These are phyloP conservation scores for Funneliformis mosseae DNA, from an alignment of 192 early-diverging fungal genomes.

Conservation along the genomic window DNA sequence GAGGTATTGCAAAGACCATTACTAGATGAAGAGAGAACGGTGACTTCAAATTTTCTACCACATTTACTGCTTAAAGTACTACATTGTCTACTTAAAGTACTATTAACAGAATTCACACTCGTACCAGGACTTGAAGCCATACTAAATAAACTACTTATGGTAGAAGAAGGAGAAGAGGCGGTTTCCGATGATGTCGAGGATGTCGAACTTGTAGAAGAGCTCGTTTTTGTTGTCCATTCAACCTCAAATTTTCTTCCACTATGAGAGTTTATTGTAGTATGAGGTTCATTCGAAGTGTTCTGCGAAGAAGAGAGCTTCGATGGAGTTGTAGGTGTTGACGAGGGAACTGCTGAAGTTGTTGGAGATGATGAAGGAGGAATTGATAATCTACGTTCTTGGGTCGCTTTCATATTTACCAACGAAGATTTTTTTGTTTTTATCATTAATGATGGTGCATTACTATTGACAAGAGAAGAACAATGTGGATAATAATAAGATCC, in stretches of 20 bases:
- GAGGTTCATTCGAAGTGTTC: not conserved
- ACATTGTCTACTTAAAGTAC: not conserved
- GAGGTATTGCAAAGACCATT: not conserved
- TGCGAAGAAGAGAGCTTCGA: not conserved
- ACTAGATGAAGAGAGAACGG: not conserved
- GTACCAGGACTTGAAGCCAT: not conserved
- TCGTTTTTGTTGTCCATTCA: not conserved
- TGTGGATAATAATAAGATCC: not conserved
- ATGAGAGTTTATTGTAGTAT: slow-evolving; percentile 25
- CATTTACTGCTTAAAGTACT: slow-evolving; percentile 3
- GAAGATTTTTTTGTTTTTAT: not conserved
- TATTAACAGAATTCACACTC: not conserved
- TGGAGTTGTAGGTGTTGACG: not conserved
- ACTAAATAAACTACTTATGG: not conserved
- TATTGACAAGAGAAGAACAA: not conserved
- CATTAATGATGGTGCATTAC: not conserved
- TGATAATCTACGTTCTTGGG: not conserved
- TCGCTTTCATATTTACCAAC: not conserved
- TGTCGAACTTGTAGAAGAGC: not conserved
- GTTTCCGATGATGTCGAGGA: not conserved
- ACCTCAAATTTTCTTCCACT: slow-evolving; percentile 24
- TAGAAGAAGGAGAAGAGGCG: not conserved
- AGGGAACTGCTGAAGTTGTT: not conserved
- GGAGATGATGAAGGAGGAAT: not conserved
- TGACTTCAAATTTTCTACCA: slow-evolving; percentile 6